phyloP scores from a whole-genome alignment of 495 filamentous ascomycete species.

The Rhypophila decipiens region DNA sequence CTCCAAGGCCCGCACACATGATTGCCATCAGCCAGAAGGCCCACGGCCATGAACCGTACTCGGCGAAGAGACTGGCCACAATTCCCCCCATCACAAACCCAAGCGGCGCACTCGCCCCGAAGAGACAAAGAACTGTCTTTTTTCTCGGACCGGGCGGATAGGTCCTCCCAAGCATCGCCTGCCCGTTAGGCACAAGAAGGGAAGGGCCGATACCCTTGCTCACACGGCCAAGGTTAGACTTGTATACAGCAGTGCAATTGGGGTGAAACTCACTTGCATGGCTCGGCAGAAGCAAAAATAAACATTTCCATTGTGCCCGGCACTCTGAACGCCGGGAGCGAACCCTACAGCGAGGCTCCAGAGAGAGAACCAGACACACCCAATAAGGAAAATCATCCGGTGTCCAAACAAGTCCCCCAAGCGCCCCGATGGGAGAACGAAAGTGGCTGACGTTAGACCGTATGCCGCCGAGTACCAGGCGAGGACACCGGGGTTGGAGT shows the following conservation, averaged over 20 bases:
- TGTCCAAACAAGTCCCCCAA: constrained; percentile 64
- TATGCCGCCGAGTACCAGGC: constrained; percentile 51
- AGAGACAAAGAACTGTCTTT: constrained; percentile 54
- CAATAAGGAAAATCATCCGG: constrained; percentile 56
- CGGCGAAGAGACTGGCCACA: constrained; percentile 45
- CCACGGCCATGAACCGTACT: constrained; percentile 59
- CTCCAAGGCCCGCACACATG: constrained; percentile 34
- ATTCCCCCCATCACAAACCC: constrained; percentile 48
- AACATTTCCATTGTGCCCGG: constrained; percentile 22
- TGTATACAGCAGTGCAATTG: too few relatives aligned
- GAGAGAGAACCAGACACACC: constrained; percentile 55
- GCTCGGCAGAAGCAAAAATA: constrained; percentile 55
- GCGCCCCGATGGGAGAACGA: constrained; percentile 60
- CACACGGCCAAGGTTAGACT: neutral
- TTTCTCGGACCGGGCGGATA: constrained; percentile 50
- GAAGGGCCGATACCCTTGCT: constrained; percentile 51
- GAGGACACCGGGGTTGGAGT: constrained; percentile 32
- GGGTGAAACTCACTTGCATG: constrained; percentile 30
- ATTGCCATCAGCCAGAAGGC: constrained; percentile 52
- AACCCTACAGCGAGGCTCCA: constrained; percentile 61
- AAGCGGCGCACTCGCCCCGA: constrained; percentile 55
- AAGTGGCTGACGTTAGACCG: constrained; percentile 60
- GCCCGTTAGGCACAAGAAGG: constrained; percentile 53
- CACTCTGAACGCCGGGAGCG: constrained; percentile 15
- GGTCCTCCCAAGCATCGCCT: constrained; percentile 52